phyloP scores from a whole-genome alignment of 78 protist species.

The Dictyostelium discoideum region DNA sequence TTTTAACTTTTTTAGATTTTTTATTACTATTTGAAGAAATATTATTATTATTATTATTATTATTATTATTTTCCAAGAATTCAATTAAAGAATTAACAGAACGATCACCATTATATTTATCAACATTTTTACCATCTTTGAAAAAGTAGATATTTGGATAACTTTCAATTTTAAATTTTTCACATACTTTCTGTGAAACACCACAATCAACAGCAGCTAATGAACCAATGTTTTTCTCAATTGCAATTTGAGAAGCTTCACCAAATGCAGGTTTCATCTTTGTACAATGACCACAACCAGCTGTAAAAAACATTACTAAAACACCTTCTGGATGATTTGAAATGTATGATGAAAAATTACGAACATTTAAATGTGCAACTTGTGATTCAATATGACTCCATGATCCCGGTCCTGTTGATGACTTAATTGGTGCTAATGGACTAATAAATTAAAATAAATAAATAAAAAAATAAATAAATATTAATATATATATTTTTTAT shows the following conservation, averaged over 20 bases:
- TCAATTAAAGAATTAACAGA: constrained; percentile 1
- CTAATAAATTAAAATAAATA: no score
- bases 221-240: not conserved
- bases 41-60: not conserved
- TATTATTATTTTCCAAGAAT: not conserved
- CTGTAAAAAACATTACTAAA: constrained; percentile 46
- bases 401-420: constrained; percentile 20
- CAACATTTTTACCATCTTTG: not conserved
- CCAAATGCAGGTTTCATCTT: constrained; percentile 58
- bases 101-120: constrained; percentile 19
- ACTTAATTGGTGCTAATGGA: constrained; percentile 9
- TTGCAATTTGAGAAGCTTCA: constrained; percentile 13
- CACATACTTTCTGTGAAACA: not conserved
- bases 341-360: constrained; percentile 21
- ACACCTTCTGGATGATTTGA: not conserved
- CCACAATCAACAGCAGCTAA: constrained; percentile 52
- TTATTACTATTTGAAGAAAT: not conserved
- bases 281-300: constrained; percentile 62
- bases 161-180: not conserved
- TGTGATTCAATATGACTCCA: constrained; percentile 29
- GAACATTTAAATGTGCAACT: constrained; percentile 8
- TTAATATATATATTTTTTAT: no score
- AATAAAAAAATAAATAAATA: no score
- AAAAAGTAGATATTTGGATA: not conserved
- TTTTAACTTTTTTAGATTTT: not conserved